These are phyloP conservation scores for Rhamnella rubrinervis DNA, from an alignment of 331 rosid species.

Conservation along the genomic window DNA sequence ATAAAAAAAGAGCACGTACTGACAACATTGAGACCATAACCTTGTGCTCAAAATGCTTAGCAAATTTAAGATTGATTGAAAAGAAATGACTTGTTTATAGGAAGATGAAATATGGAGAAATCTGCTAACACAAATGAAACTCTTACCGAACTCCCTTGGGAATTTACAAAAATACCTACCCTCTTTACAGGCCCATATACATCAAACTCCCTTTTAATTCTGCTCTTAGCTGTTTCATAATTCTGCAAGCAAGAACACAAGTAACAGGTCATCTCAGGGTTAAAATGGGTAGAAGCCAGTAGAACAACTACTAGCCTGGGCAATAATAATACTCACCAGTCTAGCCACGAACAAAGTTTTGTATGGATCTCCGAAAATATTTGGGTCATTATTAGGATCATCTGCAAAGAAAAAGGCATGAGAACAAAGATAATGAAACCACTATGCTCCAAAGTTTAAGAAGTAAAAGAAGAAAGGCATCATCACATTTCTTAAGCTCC, in stretches of 20 bases:
- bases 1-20: not conserved
- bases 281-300: not conserved
- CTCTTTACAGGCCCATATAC: conserved; percentile 97
- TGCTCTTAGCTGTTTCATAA: conserved; percentile 92
- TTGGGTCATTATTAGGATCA: conserved; percentile 70
- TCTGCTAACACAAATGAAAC: conserved; percentile 35
- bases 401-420: conserved; percentile 43
- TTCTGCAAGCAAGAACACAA: conserved; percentile 50
- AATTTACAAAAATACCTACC: conserved; percentile 91
- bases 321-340: conserved; percentile 38
- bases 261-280: conserved; percentile 15
- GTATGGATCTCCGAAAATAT: conserved; percentile 84
- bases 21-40: not conserved
- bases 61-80: conserved; percentile 4
- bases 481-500: conserved; percentile 93
- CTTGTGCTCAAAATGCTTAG: not conserved
- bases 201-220: conserved; percentile 98
- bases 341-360: conserved; percentile 70
- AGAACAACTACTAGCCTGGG: not conserved
- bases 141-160: conserved; percentile 88
- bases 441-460: conserved; percentile 5
- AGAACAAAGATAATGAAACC: conserved; percentile 25
- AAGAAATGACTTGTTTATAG: not conserved
- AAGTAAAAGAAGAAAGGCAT: conserved; percentile 18
- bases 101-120: not conserved